These are phyloP conservation scores for Hortiboletus campestris DNA, from an alignment of 768 basidiomycete genomes.

Conservation along the genomic window DNA sequence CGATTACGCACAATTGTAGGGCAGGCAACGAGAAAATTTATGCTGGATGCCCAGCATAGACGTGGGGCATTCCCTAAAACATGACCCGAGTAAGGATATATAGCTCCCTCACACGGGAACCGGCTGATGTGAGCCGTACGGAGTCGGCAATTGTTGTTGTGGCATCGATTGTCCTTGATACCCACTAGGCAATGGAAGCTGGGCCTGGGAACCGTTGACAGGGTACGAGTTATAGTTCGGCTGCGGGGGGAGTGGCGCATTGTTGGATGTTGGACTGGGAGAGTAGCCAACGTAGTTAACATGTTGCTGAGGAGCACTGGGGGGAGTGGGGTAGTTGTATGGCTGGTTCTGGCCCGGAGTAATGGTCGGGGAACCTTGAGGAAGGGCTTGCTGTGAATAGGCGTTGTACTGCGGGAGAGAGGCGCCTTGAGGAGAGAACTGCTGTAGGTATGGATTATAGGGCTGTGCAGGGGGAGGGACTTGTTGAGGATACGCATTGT, in stretches of 20 bases:
- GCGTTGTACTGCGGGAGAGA: background rate
- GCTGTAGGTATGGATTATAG: constrained; percentile 10
- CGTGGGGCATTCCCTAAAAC: background rate
- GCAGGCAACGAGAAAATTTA: background rate
- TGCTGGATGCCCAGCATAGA: background rate
- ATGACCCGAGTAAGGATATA: background rate
- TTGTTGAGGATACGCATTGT: constrained; percentile 9
- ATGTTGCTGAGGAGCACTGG: background rate
- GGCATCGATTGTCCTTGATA: constrained; percentile 8
- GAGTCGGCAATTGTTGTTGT: background rate
- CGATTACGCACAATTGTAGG: background rate
- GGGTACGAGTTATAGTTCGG: constrained; percentile 20
- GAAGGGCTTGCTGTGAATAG: background rate
- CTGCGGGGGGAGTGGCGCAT: constrained; percentile 12
- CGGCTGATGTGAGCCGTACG: background rate
- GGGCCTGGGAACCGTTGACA: constrained; percentile 5
- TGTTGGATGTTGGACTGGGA: background rate
- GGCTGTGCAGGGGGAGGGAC: background rate
- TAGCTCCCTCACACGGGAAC: background rate
- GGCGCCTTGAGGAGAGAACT: background rate
- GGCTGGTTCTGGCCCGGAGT: background rate
- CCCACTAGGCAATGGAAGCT: constrained; percentile 3
- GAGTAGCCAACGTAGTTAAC: constrained; percentile 4
- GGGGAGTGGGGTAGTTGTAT: background rate
- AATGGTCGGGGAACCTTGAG: background rate